Percentiles rank a stretch among this genome's conserved stretches.
Conservation (phyloP, 192 early-diverging fungal species). For the Kappamyces sp. region DNA sequence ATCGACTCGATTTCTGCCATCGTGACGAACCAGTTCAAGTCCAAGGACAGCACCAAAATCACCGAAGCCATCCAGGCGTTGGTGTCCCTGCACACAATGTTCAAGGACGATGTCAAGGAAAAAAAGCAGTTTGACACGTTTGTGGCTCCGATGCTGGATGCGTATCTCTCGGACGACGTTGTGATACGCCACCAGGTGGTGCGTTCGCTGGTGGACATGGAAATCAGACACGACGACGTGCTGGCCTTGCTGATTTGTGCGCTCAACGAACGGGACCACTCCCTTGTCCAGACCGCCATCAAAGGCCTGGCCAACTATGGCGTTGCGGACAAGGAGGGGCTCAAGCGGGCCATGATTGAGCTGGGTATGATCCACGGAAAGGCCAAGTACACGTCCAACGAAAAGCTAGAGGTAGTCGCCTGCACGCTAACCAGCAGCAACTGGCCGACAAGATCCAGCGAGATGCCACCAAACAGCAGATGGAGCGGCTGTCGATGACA, state of each 20-base stretch:
- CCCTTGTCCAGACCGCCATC: conserved; percentile 28
- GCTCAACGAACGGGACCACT: conserved; percentile 27
- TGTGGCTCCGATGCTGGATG: conserved; percentile 10
- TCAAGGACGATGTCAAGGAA: conserved; percentile 27
- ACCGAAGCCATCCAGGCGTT: conserved; percentile 40
- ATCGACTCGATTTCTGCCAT: conserved; percentile 7
- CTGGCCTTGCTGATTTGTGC: conserved; percentile 21
- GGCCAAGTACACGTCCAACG: neutral
- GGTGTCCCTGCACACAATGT: conserved; percentile 32
- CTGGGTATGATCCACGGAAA: conserved; percentile 27
- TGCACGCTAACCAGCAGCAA: neutral
- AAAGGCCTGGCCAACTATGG: conserved; percentile 27
- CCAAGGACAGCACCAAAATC: conserved; percentile 31
- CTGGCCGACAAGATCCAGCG: neutral
- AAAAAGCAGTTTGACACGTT: conserved; percentile 7
- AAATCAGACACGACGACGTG: conserved; percentile 18
- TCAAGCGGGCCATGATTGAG: conserved; percentile 26
- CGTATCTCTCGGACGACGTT: conserved; percentile 3
- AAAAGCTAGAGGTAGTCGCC: conserved; percentile 3
- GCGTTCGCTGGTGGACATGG: conserved; percentile 4
- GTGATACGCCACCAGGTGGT: conserved; percentile 1
- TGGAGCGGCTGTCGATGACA: conserved; percentile 13
- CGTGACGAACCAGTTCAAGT: conserved; percentile 18
- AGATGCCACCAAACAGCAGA: conserved; percentile 9
- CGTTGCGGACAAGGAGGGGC: conserved; percentile 22